A percentile compares a stretch with the other conserved stretches of the same genome.
Evolutionary conservation across 192 early-diverging fungal species (phyloP).

Genomic region (Backusella tuberculispora): DNA sequence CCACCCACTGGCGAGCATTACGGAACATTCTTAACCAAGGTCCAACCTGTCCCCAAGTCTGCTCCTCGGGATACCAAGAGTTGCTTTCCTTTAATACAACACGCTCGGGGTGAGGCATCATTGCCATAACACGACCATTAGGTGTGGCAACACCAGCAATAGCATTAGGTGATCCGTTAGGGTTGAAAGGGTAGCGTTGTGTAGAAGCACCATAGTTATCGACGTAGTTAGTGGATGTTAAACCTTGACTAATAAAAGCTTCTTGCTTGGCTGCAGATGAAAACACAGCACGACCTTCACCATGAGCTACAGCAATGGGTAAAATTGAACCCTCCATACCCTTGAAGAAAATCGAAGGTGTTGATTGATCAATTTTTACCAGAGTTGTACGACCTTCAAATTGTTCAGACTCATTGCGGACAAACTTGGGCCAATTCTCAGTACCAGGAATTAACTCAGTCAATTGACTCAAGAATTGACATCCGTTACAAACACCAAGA

Average conservation of each 20-base stretch:
- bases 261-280: slow-evolving; percentile 43
- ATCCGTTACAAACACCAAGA: slow-evolving; percentile 98
- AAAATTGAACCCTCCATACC: slow-evolving; percentile 90
- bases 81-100: slow-evolving; percentile 83
- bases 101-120: slow-evolving; percentile 99
- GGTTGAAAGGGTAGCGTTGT: slow-evolving; percentile 94
- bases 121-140: slow-evolving; percentile 87
- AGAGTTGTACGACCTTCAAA: slow-evolving; percentile 92
- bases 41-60: slow-evolving; percentile 69
- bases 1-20: slow-evolving; percentile 92
- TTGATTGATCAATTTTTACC: slow-evolving; percentile 60
- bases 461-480: slow-evolving; percentile 94
- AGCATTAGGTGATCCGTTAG: slow-evolving; percentile 89
- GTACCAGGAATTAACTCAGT: slow-evolving; percentile 86
- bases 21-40: slow-evolving; percentile 94
- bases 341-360: slow-evolving; percentile 77
- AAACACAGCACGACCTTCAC: slow-evolving; percentile 94
- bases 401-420: slow-evolving; percentile 90
- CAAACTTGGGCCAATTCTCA: slow-evolving; percentile 89
- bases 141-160: slow-evolving; percentile 85
- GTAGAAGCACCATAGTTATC: slow-evolving; percentile 81
- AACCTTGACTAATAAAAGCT: slow-evolving; percentile 49
- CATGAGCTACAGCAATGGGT: slow-evolving; percentile 97
- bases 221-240: slow-evolving; percentile 78
- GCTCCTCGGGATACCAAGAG: slow-evolving; percentile 79